phyloP scores from a whole-genome alignment of 1,284 basidiomycete genomes.

The Cryptococcus amylolentus region DNA sequence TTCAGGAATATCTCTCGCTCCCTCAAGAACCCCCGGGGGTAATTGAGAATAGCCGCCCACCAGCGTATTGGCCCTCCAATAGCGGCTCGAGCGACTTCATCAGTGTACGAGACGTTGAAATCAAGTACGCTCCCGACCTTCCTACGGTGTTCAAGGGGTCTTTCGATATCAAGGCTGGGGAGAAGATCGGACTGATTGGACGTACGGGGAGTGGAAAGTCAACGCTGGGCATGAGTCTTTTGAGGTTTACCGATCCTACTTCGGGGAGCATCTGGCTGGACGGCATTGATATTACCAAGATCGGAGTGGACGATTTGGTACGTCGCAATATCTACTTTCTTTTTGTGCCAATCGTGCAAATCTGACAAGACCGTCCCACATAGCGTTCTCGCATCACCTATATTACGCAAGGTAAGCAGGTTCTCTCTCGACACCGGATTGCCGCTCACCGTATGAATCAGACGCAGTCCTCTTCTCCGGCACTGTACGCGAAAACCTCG shows the following conservation, averaged over 20 bases:
- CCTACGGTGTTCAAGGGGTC: conserved; percentile 76
- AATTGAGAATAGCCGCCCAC: conserved; percentile 64
- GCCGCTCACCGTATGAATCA: conserved; percentile 6
- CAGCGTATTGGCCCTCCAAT: conserved; percentile 80
- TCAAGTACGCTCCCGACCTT: conserved; percentile 80
- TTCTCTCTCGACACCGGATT: neutral
- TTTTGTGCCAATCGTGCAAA: no score
- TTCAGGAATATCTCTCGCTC: conserved; percentile 82
- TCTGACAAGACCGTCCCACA: neutral
- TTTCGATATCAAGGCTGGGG: conserved; percentile 66
- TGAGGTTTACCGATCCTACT: conserved; percentile 83
- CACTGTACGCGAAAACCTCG: conserved; percentile 77
- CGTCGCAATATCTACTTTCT: conserved; percentile 1
- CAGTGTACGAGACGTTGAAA: conserved; percentile 65
- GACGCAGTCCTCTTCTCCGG: conserved; percentile 82
- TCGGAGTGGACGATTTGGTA: conserved; percentile 77
- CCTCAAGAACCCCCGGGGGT: conserved; percentile 75
- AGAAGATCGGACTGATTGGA: conserved; percentile 64
- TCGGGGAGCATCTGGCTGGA: conserved; percentile 76
- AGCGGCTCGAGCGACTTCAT: conserved; percentile 50
- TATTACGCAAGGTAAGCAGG: conserved; percentile 48
- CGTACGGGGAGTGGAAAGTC: conserved; percentile 49
- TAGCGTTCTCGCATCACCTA: conserved; percentile 49
- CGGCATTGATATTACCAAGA: conserved; percentile 81
- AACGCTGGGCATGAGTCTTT: conserved; percentile 76